Base-by-base conservation (phyloP, 257 asterid species). In the Primulina eburnea region DNA sequence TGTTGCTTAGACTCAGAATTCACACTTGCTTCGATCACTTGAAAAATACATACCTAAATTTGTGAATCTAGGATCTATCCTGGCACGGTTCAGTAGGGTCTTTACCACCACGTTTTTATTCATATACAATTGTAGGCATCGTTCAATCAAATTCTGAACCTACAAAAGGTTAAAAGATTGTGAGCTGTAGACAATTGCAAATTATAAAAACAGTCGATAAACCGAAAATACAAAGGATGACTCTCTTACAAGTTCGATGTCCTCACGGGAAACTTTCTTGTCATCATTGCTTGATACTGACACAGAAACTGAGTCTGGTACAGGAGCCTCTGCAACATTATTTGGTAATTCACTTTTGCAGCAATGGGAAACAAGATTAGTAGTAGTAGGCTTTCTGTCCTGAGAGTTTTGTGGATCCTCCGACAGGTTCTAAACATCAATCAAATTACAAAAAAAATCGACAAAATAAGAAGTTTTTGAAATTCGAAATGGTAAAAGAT, bases 11-110 rank as follows among this genome's bases (percentile, higher is more conserved):
- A 24, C 29, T 37, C 18, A 29, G 47, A 7, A 43, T 47, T 4
- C 11, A 16, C 28, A 17, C 20, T 62, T 64, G 61, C 53, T 56
- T 43, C 21, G 33, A 43, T 50, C 38, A 29, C 60, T 62, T 58
- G 53, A 56, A 47, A 50, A 69, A 29, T 56, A 75, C 82, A 29
- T 80, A 88, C 96, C 96, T 63, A 88, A 71, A 53, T 89, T 83
- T 57, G 96, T 88, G 83, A 86, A 88, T 26, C 86, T 86, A 58
- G 95, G 92, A 85, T 86, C 92, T 62, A 88, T 82, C 78, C 86
- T 84, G 71, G 90, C 96, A 11, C 89, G 90, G 78, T 74, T 84
- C 67, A 84, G 76, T 71, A 86, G 88, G 30, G 92, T 88, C 76
- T 84, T 88, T 55, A 81, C 96, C 10, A 86, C 89, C 74, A 81